Evolutionary conservation across 768 basidiomycete species (phyloP).

Genomic region (Tricholoma saponaceum): DNA sequence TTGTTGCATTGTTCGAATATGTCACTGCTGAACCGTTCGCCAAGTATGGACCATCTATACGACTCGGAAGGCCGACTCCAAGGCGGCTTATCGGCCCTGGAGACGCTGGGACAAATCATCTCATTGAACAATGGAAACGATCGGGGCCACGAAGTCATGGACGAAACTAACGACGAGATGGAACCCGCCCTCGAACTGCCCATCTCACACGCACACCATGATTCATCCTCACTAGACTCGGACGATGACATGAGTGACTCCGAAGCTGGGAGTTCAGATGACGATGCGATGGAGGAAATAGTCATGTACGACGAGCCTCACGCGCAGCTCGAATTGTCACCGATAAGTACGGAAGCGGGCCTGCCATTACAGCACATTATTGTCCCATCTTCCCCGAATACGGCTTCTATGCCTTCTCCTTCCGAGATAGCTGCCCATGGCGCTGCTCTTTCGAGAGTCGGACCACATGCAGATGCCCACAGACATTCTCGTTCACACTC

Average conservation of each 20-base stretch:
- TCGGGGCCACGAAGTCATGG: constrained; percentile 50
- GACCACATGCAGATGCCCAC: constrained; percentile 12
- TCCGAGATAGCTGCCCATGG: constrained; percentile 24
- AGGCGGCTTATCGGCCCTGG: constrained; percentile 82
- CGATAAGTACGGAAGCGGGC: constrained; percentile 24
- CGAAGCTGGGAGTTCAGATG: constrained; percentile 71
- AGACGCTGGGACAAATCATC: constrained; percentile 84
- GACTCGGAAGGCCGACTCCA: constrained; percentile 80
- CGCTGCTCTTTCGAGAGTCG: constrained; percentile 20
- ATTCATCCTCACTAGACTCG: constrained; percentile 55
- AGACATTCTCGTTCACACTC: constrained; percentile 18
- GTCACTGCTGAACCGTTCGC: constrained; percentile 84
- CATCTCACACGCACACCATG: constrained; percentile 44
- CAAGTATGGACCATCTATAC: constrained; percentile 67
- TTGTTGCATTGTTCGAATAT: constrained; percentile 98
- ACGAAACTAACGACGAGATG: constrained; percentile 55
- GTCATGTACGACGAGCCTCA: constrained; percentile 64
- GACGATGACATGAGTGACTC: constrained; percentile 77
- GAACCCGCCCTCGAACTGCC: constrained; percentile 69
- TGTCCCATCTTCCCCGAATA: constrained; percentile 27
- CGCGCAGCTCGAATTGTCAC: constrained; percentile 27
- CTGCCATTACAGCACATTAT: constrained; percentile 28
- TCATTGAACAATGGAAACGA: constrained; percentile 56
- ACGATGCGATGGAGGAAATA: constrained; percentile 82
- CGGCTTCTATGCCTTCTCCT: constrained; percentile 25